phyloP scores from a whole-genome alignment of 139 green algal genomes.

The Chlamydomonas asymmetrica region DNA sequence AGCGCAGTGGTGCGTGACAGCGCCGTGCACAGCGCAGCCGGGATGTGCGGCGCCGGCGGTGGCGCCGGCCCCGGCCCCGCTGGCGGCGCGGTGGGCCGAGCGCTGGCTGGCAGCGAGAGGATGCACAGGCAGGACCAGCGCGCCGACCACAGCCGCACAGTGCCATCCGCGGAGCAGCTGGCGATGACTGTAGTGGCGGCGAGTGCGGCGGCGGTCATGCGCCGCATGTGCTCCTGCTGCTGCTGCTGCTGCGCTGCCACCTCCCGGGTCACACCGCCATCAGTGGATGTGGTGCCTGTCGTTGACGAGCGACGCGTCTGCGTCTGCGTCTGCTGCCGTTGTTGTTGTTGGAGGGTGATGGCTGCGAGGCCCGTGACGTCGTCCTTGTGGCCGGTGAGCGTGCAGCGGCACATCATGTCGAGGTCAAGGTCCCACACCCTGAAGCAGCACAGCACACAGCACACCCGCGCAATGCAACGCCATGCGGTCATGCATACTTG shows the following conservation, averaged over 20 bases:
- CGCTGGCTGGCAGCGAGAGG: conserved; percentile 22
- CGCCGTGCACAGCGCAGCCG: conserved; percentile 24
- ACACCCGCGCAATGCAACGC: neutral
- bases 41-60: neutral
- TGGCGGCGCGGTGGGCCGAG: too few relatives aligned
- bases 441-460: neutral
- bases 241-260: too few relatives aligned
- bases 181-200: conserved; percentile 55
- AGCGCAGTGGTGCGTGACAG: conserved; percentile 22
- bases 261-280: too few relatives aligned
- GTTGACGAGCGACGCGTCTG: neutral
- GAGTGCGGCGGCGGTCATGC: too few relatives aligned
- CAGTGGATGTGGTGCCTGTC: neutral
- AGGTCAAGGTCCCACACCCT: conserved; percentile 88
- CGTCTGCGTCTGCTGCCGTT: too few relatives aligned
- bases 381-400: conserved; percentile 81
- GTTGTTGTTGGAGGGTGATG: conserved; percentile 30
- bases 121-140: conserved; percentile 33
- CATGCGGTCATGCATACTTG: neutral
- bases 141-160: conserved; percentile 73
- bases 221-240: too few relatives aligned
- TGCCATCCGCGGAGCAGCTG: conserved; percentile 75
- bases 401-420: conserved; percentile 79
- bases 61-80: neutral
- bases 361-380: conserved; percentile 73